These are phyloP conservation scores for Leccinum barrowsii DNA, from an alignment of 768 basidiomycete genomes.

Conservation along the genomic window DNA sequence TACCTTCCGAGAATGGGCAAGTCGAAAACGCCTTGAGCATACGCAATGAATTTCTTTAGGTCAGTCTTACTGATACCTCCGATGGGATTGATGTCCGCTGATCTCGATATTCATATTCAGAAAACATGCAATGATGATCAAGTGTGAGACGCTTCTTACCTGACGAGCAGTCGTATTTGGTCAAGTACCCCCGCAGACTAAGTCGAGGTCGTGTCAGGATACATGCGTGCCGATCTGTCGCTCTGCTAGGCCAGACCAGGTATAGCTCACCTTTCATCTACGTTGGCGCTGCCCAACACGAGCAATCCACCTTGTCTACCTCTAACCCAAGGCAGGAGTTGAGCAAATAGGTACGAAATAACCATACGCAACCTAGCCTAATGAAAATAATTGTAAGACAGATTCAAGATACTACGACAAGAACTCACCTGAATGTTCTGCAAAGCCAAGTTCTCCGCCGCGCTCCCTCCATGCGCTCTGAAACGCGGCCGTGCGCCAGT, in stretches of 20 bases:
- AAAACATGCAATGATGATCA: not conserved
- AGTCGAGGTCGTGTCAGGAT: not conserved
- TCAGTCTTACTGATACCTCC: conserved; percentile 98
- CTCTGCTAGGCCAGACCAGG: not conserved
- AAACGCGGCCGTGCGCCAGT: conserved; percentile 74
- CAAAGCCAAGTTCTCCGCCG: conserved; percentile 90
- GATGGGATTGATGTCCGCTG: conserved; percentile 97
- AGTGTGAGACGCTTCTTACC: conserved; percentile 38
- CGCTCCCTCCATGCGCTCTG: conserved; percentile 80
- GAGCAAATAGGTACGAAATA: conserved; percentile 90
- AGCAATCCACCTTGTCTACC: conserved; percentile 82
- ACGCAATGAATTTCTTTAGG: conserved; percentile 91
- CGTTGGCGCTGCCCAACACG: conserved; percentile 97
- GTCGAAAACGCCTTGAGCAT: conserved; percentile 73
- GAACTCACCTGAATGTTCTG: conserved; percentile 86
- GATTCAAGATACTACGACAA: not conserved
- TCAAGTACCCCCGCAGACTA: conserved; percentile 92
- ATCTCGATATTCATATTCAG: conserved; percentile 1
- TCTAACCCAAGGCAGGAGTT: conserved; percentile 88
- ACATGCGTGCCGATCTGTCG: not conserved
- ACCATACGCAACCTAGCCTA: conserved; percentile 95
- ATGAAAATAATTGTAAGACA: not conserved
- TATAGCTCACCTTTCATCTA: conserved; percentile 83
- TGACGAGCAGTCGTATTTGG: conserved; percentile 96
- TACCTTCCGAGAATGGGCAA: conserved; percentile 81